phyloP scores from a whole-genome alignment of 1,139 yeast species.

The Nakaseomyces delphensis region DNA sequence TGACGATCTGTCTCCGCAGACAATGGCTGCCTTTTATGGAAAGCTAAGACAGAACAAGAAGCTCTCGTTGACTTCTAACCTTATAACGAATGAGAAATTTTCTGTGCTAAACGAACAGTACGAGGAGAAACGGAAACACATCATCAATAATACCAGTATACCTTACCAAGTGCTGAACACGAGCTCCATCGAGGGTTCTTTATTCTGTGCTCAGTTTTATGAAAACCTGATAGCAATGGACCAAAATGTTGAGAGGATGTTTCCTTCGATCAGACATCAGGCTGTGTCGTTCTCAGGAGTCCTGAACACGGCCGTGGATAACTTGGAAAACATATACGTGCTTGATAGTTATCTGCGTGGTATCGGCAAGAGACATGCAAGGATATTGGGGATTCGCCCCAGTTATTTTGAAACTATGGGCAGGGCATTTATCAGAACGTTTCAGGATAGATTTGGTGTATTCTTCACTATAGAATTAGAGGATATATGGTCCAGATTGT shows the following conservation, averaged over 20 bases:
- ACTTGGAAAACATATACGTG: conserved; percentile 36
- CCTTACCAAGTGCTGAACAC: conserved; percentile 49
- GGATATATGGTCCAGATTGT: conserved; percentile 62
- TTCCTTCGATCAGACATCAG: conserved; percentile 61
- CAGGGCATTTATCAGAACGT: conserved; percentile 63
- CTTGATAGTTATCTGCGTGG: conserved; percentile 54
- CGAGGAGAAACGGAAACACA: not conserved
- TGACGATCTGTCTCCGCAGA: conserved; percentile 22
- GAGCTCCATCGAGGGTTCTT: conserved; percentile 7
- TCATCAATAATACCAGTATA: conserved; percentile 11
- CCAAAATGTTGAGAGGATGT: conserved; percentile 45
- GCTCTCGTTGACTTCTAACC: conserved; percentile 3
- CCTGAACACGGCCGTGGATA: conserved; percentile 50
- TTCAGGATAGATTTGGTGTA: conserved; percentile 55
- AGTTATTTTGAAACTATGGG: conserved; percentile 73
- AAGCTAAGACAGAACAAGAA: conserved; percentile 8
- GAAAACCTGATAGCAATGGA: conserved; percentile 49
- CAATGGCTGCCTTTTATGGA: conserved; percentile 12
- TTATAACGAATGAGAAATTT: conserved; percentile 4
- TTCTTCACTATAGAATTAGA: conserved; percentile 42
- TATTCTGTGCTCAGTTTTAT: conserved; percentile 32
- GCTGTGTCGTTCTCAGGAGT: conserved; percentile 78
- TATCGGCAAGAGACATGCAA: conserved; percentile 66
- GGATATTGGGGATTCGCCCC: conserved; percentile 68
- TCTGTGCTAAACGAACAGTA: conserved; percentile 4